Percentiles rank a stretch among this genome's conserved stretches.
Conservation (phyloP, 306 rosid genomes). For the Lathyrus tuberosus region DNA sequence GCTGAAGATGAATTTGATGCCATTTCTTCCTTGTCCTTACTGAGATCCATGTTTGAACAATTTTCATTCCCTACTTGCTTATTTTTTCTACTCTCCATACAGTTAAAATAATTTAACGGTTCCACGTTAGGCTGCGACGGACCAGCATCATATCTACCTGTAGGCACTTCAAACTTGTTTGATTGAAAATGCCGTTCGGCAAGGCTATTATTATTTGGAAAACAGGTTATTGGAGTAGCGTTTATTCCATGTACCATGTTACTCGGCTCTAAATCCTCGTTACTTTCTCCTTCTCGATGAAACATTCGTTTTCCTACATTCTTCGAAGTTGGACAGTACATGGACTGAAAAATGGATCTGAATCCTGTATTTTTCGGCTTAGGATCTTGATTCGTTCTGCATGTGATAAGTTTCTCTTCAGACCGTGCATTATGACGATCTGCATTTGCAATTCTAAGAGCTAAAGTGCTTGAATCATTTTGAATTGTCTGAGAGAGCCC, state of each 20-base stretch:
- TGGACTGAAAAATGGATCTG: conserved; percentile 72
- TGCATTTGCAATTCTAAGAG: conserved; percentile 48
- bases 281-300: conserved; percentile 46
- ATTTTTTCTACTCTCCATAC: conserved; percentile 51
- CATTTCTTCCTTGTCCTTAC: conserved; percentile 51
- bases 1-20: conserved; percentile 56
- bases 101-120: conserved; percentile 41
- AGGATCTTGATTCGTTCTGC: conserved; percentile 46
- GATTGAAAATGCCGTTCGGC: conserved; percentile 38
- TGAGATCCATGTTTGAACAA: conserved; percentile 41
- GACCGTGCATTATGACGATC: conserved; percentile 39
- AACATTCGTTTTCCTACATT: conserved; percentile 41
- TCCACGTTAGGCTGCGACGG: conserved; percentile 43
- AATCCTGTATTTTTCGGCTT: conserved; percentile 60
- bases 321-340: conserved; percentile 55
- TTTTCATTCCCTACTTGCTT: conserved; percentile 39
- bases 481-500: conserved; percentile 62
- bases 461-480: conserved; percentile 48
- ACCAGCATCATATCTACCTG: conserved; percentile 44
- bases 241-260: conserved; percentile 44
- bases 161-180: conserved; percentile 41
- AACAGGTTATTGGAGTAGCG: conserved; percentile 60
- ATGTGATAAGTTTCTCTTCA: conserved; percentile 40
- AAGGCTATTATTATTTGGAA: conserved; percentile 39
- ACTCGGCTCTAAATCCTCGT: conserved; percentile 48